phyloP scores from a whole-genome alignment of 169 alveolate genomes.

The Eimeria maxima region DNA sequence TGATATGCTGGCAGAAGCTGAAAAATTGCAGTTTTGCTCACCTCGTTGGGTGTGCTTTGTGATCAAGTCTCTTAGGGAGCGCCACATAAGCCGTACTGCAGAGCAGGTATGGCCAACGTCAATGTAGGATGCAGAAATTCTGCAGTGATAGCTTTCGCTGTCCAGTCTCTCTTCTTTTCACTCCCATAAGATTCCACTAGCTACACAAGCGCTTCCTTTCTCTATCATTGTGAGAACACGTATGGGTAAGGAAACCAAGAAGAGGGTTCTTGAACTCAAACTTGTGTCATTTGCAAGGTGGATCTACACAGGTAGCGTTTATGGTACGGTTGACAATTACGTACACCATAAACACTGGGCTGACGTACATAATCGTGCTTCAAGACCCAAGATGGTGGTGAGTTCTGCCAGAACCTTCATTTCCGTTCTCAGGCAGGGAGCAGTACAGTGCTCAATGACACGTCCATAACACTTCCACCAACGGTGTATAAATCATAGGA shows the following conservation, averaged over 20 bases:
- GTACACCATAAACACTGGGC: slow-evolving; percentile 79
- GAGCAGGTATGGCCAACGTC: slow-evolving; percentile 53
- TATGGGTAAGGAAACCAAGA: neutral
- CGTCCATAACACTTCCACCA: neutral
- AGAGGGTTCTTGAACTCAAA: neutral
- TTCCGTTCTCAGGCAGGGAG: neutral
- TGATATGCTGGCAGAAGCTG: neutral
- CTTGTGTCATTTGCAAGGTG: neutral
- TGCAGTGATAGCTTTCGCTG: neutral
- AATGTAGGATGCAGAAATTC: neutral
- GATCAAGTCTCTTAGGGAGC: slow-evolving; percentile 59
- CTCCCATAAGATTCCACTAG: neutral
- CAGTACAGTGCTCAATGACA: neutral
- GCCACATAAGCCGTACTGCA: slow-evolving; percentile 71
- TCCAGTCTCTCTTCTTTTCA: neutral
- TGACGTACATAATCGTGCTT: slow-evolving; percentile 77
- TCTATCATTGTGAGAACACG: neutral
- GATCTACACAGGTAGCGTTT: slow-evolving; percentile 62
- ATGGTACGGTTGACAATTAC: slow-evolving; percentile 75
- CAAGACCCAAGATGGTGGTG: slow-evolving; percentile 81
- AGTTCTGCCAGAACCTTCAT: neutral
- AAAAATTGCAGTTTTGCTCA: neutral
- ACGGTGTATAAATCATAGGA: neutral
- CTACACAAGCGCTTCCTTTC: neutral
- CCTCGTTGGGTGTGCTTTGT: slow-evolving; percentile 15